Evolutionary conservation across 495 filamentous ascomycete species (phyloP).

Genomic region (Geoglossum glabrum): DNA sequence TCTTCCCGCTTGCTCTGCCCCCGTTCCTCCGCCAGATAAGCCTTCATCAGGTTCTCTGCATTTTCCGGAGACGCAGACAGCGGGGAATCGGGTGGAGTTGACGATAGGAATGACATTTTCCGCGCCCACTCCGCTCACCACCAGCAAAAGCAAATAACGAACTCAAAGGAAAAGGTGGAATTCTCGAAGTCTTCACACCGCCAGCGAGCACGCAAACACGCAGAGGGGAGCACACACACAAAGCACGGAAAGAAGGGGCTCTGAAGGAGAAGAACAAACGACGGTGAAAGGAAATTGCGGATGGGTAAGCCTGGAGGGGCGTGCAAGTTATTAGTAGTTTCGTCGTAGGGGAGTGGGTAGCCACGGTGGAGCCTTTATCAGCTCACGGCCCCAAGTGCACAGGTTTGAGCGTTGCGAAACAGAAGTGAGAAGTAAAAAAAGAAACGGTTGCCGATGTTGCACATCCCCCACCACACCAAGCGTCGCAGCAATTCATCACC

Average conservation of each 20-base stretch:
- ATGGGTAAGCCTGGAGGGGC: background rate
- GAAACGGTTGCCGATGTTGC: background rate
- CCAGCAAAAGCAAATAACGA: background rate
- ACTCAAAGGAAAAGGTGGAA: background rate
- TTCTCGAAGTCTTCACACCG: no score
- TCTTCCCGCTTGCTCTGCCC: background rate
- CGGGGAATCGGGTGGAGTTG: background rate
- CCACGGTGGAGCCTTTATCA: background rate
- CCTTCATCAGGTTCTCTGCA: background rate
- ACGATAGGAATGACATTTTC: background rate
- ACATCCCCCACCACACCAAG: background rate
- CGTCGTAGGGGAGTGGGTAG: no score
- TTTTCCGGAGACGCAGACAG: background rate
- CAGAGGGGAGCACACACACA: no score
- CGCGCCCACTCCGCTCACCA: background rate
- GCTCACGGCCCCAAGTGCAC: background rate
- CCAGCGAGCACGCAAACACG: no score
- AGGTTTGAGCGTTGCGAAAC: background rate
- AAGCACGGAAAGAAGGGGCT: no score
- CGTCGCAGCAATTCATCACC: background rate
- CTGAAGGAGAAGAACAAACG: no score
- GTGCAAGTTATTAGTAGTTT: no score
- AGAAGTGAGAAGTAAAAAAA: background rate
- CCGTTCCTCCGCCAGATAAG: background rate
- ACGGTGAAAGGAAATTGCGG: background rate